Evolutionary conservation across 2,329 filamentous ascomycete species (phyloP).

Genomic region (Cryphonectria parasitica): DNA sequence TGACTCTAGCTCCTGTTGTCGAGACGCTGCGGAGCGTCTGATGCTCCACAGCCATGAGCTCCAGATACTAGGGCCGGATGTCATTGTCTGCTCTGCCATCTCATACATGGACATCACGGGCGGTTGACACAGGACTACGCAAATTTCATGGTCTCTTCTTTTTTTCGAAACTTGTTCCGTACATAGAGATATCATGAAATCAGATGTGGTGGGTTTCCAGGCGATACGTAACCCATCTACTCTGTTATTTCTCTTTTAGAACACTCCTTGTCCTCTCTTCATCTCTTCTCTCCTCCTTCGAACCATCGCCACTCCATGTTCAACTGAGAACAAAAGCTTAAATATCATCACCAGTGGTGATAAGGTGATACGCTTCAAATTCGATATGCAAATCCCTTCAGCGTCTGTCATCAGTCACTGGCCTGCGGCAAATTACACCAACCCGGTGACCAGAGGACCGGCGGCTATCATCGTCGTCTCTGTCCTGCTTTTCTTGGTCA

Average conservation of each 20-base stretch:
- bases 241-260: neutral
- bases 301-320: slow-evolving; percentile 6
- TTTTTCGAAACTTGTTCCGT: slow-evolving; percentile 13
- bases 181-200: slow-evolving; percentile 12
- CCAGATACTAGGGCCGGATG: neutral
- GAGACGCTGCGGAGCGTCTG: neutral
- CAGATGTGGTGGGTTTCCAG: slow-evolving; percentile 8
- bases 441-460: slow-evolving; percentile 40
- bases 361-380: slow-evolving; percentile 3
- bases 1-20: neutral
- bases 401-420: slow-evolving; percentile 34
- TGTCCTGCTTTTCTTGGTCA: slow-evolving; percentile 37
- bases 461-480: slow-evolving; percentile 36
- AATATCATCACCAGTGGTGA: slow-evolving; percentile 8
- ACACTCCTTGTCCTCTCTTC: slow-evolving; percentile 9
- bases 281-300: slow-evolving; percentile 3
- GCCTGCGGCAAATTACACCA: slow-evolving; percentile 39
- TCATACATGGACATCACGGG: neutral
- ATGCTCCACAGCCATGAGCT: neutral
- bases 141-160: neutral
- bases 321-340: neutral
- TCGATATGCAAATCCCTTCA: slow-evolving; percentile 35
- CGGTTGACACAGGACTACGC: neutral
- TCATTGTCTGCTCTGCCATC: neutral
- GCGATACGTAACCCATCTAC: slow-evolving; percentile 16